Conservation (phyloP, 23 red algal genomes). For the Cyanidiococcus yangmingshanensis region DNA sequence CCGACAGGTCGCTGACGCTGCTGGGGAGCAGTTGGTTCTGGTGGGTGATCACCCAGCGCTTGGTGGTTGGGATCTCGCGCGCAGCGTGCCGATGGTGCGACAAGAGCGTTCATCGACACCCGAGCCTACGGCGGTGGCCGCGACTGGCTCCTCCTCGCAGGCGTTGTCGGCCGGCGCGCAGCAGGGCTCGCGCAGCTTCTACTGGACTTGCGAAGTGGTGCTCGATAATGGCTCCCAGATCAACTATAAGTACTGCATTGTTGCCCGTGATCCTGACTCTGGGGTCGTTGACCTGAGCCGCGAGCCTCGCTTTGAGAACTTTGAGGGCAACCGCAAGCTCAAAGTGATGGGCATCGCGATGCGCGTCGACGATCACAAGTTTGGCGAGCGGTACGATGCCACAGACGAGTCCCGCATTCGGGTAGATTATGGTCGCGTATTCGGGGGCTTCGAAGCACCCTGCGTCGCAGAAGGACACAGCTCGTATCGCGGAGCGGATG, state of each 20-base stretch:
- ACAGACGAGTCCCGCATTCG: slow-evolving; percentile 49
- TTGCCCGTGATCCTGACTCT: slow-evolving; percentile 11
- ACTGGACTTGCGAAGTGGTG: slow-evolving; percentile 50
- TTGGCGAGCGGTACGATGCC: slow-evolving; percentile 43
- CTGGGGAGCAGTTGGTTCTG: neutral
- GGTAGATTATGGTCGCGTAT: slow-evolving; percentile 23
- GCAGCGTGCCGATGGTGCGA: slow-evolving; percentile 24
- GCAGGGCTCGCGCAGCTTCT: slow-evolving; percentile 42
- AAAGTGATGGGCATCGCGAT: slow-evolving; percentile 44
- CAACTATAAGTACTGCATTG: slow-evolving; percentile 71
- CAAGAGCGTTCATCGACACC: slow-evolving; percentile 10
- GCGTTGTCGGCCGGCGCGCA: slow-evolving; percentile 38
- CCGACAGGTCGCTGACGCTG: neutral
- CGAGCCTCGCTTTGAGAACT: slow-evolving; percentile 41
- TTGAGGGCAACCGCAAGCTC: slow-evolving; percentile 66
- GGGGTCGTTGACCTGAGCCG: slow-evolving; percentile 14
- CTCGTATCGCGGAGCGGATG: neutral
- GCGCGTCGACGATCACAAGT: slow-evolving; percentile 65
- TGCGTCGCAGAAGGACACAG: neutral
- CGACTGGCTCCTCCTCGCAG: slow-evolving; percentile 10
- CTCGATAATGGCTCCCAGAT: slow-evolving; percentile 43
- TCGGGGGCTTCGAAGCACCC: slow-evolving; percentile 15
- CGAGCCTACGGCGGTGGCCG: neutral
- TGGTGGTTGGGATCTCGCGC: neutral
- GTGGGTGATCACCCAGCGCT: neutral